phyloP scores from a whole-genome alignment of 129 eudicot genomes.

The Lactuca saligna region DNA sequence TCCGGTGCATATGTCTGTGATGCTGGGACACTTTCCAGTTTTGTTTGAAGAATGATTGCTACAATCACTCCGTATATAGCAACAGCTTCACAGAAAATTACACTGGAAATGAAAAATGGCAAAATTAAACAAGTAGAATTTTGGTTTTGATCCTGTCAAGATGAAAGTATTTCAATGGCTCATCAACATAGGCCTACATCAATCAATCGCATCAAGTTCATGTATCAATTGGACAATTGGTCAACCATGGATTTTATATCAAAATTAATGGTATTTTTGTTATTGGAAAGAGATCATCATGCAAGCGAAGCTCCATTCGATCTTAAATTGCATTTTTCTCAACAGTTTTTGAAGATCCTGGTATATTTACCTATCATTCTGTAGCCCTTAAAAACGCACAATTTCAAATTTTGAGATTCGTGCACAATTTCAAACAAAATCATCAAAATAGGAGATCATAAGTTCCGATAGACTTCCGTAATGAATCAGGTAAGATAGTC shows the following conservation, averaged over 20 bases:
- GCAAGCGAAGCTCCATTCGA: background rate
- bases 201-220: background rate
- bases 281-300: background rate
- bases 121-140: background rate
- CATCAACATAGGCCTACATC: background rate
- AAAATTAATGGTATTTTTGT: background rate
- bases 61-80: conserved; percentile 99
- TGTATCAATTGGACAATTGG: background rate
- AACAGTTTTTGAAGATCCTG: background rate
- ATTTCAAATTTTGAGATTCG: background rate
- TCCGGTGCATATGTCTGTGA: conserved; percentile 73
- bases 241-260: background rate
- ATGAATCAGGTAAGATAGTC: background rate
- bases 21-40: conserved; percentile 87
- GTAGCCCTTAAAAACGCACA: background rate
- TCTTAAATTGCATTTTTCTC: background rate
- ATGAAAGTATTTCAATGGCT: background rate
- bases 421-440: conserved; percentile 7
- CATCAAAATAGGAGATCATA: conserved; percentile 4
- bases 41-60: conserved; percentile 93
- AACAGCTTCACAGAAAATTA: conserved; percentile 97
- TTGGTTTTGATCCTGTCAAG: background rate
- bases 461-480: background rate
- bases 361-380: background rate
- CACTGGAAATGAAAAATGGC: conserved; percentile 47